phyloP scores from a whole-genome alignment of 768 basidiomycete species.

The Russula olivacea region DNA sequence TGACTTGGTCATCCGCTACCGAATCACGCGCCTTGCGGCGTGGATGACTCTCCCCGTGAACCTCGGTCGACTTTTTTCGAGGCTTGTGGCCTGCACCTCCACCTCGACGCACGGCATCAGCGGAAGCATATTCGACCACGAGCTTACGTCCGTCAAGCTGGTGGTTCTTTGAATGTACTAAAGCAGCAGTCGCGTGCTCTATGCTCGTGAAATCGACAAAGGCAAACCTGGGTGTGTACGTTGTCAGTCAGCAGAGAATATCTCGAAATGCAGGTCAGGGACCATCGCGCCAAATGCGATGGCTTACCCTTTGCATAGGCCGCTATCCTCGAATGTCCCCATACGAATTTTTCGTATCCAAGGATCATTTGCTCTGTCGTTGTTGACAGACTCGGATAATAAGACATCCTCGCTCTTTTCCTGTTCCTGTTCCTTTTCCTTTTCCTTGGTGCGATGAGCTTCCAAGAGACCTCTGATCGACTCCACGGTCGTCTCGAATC shows the following conservation, averaged over 20 bases:
- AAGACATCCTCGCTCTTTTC: conserved; percentile 20
- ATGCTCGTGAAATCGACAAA: conserved; percentile 85
- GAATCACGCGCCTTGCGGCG: background rate
- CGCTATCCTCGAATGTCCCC: conserved; percentile 95
- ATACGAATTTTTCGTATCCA: conserved; percentile 82
- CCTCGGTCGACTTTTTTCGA: background rate
- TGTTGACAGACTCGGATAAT: background rate
- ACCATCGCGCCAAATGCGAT: too few species aligned
- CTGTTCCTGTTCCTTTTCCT: conserved; percentile 33
- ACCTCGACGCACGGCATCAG: conserved; percentile 85
- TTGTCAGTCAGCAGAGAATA: background rate
- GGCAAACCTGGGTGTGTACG: conserved; percentile 57
- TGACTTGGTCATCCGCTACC: background rate
- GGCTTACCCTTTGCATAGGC: conserved; percentile 85
- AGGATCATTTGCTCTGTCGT: conserved; percentile 34
- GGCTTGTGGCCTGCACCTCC: conserved; percentile 32
- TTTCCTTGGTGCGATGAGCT: conserved; percentile 46
- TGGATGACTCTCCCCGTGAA: background rate
- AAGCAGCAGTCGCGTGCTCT: conserved; percentile 73
- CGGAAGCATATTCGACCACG: conserved; percentile 82
- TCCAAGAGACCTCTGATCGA: conserved; percentile 70
- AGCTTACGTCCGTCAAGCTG: conserved; percentile 77
- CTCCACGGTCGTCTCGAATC: conserved; percentile 81
- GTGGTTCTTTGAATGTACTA: conserved; percentile 82
- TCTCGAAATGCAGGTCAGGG: too few species aligned